These are phyloP conservation scores for Paecilomyces sp. DNA, from an alignment of 2,329 filamentous ascomycete genomes.

Conservation along the genomic window DNA sequence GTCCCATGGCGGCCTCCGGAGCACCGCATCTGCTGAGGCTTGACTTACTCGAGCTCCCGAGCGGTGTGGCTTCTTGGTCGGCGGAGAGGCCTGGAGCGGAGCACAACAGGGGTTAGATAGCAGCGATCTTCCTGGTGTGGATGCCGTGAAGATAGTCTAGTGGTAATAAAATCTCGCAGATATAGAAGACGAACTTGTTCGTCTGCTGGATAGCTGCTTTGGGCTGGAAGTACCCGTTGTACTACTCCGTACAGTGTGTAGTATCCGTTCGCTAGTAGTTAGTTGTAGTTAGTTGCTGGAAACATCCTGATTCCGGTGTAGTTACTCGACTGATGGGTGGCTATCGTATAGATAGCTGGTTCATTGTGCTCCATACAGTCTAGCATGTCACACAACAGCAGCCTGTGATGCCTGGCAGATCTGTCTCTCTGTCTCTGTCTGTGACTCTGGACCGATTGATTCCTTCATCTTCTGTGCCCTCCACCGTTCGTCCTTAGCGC, in stretches of 20 bases:
- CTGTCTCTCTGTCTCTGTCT: too few species aligned
- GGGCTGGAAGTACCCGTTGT: background rate
- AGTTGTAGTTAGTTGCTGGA: too few species aligned
- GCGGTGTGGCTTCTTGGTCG: background rate
- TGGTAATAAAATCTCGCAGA: background rate
- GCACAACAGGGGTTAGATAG: background rate
- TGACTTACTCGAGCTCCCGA: constrained; percentile 30
- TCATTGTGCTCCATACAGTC: too few species aligned
- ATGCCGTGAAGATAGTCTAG: background rate
- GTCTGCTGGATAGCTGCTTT: background rate
- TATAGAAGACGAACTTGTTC: background rate
- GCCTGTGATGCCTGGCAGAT: too few species aligned
- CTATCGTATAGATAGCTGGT: too few species aligned
- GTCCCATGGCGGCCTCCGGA: constrained; percentile 78
- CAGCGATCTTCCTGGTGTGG: background rate
- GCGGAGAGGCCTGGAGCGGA: background rate
- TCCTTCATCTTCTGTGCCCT: background rate
- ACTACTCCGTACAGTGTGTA: background rate
- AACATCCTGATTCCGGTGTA: too few species aligned
- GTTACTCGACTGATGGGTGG: too few species aligned
- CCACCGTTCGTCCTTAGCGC: background rate
- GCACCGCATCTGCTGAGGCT: constrained; percentile 58
- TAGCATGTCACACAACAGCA: too few species aligned
- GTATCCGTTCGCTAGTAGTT: background rate
- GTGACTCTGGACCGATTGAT: too few species aligned